Conservation (phyloP, 2,329 filamentous ascomycete genomes). For the Neofusicoccum umdonicola region DNA sequence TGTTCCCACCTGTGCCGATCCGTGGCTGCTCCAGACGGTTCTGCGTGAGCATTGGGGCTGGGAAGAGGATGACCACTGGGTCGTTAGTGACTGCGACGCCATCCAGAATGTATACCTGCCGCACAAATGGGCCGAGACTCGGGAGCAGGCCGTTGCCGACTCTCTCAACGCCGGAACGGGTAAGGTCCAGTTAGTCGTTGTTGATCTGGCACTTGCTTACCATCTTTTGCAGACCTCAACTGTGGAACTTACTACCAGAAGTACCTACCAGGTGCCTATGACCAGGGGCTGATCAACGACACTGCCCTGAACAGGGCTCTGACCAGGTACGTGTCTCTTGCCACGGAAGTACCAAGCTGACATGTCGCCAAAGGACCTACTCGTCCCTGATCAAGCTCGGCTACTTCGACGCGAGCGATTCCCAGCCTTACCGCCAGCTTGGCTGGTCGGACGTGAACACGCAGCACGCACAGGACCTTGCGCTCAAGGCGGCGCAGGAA, state of each 20-base stretch:
- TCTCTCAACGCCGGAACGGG: slow-evolving; percentile 50
- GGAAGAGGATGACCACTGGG: slow-evolving; percentile 59
- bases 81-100: slow-evolving; percentile 66
- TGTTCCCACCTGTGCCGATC: slow-evolving; percentile 61
- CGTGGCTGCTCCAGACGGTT: slow-evolving; percentile 61
- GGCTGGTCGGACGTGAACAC: slow-evolving; percentile 57
- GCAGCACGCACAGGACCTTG: slow-evolving; percentile 53
- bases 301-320: slow-evolving; percentile 50
- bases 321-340: slow-evolving; percentile 37
- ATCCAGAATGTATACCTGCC: slow-evolving; percentile 58
- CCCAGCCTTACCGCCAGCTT: slow-evolving; percentile 52
- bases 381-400: slow-evolving; percentile 55
- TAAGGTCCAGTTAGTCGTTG: not conserved
- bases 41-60: slow-evolving; percentile 66
- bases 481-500: slow-evolving; percentile 52
- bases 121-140: slow-evolving; percentile 43
- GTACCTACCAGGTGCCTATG: slow-evolving; percentile 44
- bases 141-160: slow-evolving; percentile 48
- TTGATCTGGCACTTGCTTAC: not conserved
- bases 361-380: slow-evolving; percentile 33
- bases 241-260: slow-evolving; percentile 52
- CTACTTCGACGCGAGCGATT: slow-evolving; percentile 54
- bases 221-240: slow-evolving; percentile 42
- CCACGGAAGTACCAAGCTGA: not conserved
- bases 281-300: slow-evolving; percentile 43